Conservation (phyloP, 2,329 filamentous ascomycete genomes). For the Fusarium nurragi region DNA sequence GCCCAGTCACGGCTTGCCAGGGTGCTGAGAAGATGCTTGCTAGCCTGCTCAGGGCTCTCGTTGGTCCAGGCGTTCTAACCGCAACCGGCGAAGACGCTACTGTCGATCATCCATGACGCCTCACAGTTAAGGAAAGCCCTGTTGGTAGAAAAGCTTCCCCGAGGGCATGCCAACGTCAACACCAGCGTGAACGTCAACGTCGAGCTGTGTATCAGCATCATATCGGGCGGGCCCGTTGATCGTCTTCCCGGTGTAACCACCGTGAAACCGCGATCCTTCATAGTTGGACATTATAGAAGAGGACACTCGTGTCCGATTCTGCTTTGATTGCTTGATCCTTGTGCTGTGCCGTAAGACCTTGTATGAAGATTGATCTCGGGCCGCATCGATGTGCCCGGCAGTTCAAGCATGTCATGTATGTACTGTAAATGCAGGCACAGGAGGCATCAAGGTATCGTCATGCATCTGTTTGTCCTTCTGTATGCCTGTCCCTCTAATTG, state of each 20-base stretch:
- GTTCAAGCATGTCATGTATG: constrained; percentile 16
- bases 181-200: background rate
- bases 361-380: constrained; percentile 13
- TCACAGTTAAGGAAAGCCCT: constrained; percentile 16
- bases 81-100: constrained; percentile 38
- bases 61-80: constrained; percentile 22
- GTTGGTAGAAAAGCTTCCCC: constrained; percentile 18
- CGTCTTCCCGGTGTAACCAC: background rate
- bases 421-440: background rate
- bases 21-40: background rate
- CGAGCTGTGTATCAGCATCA: background rate
- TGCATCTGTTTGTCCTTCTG: background rate
- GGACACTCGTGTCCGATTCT: background rate
- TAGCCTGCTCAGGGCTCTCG: background rate
- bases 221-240: constrained; percentile 1
- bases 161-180: constrained; percentile 28
- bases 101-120: constrained; percentile 45
- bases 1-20: constrained; percentile 9
- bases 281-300: background rate
- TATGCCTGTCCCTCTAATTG: background rate
- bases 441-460: background rate
- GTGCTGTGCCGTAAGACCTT: constrained; percentile 16
- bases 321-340: constrained; percentile 6
- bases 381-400: constrained; percentile 30
- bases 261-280: background rate